These are phyloP conservation scores for Cinchona pubescens DNA, from an alignment of 257 asterid genomes.

Conservation along the genomic window DNA sequence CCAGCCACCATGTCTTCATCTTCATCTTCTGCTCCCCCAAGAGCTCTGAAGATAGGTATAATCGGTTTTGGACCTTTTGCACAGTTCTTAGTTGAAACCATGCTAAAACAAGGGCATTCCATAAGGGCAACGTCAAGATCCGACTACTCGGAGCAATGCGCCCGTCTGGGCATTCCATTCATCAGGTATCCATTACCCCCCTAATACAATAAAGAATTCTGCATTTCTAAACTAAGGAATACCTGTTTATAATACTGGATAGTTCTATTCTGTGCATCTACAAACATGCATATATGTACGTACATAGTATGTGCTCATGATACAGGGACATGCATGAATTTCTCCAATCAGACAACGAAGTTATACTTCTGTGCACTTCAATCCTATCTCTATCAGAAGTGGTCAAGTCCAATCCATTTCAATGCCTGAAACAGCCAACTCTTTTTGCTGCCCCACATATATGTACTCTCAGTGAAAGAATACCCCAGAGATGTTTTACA, in stretches of 20 bases:
- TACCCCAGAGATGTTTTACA: slow-evolving; percentile 66
- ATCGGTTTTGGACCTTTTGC: slow-evolving; percentile 85
- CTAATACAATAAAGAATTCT: not conserved
- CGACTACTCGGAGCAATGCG: slow-evolving; percentile 57
- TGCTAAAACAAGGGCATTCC: slow-evolving; percentile 65
- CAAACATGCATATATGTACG: not conserved
- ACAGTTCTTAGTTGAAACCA: slow-evolving; percentile 62
- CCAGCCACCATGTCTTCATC: slow-evolving; percentile 27
- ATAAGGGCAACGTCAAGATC: slow-evolving; percentile 72
- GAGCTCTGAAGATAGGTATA: slow-evolving; percentile 57
- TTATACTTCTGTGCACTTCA: slow-evolving; percentile 50
- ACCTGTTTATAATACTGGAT: too few relatives aligned
- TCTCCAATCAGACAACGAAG: slow-evolving; percentile 44
- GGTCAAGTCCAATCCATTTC: slow-evolving; percentile 51
- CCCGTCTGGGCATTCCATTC: slow-evolving; percentile 57
- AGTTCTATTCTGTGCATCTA: not conserved
- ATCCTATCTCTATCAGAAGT: slow-evolving; percentile 67
- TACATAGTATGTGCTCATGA: not conserved
- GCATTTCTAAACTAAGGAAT: not conserved
- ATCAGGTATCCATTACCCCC: slow-evolving; percentile 41
- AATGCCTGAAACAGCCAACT: slow-evolving; percentile 44
- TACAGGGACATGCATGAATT: slow-evolving; percentile 58
- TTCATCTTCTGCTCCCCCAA: slow-evolving; percentile 21
- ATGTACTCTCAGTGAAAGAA: slow-evolving; percentile 87
- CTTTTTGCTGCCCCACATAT: slow-evolving; percentile 78